Percentiles rank a stretch among this genome's conserved stretches.
These are phyloP conservation scores for Celoporthe dispersa DNA, from an alignment of 2,329 filamentous ascomycete species.

Conservation along the genomic window DNA sequence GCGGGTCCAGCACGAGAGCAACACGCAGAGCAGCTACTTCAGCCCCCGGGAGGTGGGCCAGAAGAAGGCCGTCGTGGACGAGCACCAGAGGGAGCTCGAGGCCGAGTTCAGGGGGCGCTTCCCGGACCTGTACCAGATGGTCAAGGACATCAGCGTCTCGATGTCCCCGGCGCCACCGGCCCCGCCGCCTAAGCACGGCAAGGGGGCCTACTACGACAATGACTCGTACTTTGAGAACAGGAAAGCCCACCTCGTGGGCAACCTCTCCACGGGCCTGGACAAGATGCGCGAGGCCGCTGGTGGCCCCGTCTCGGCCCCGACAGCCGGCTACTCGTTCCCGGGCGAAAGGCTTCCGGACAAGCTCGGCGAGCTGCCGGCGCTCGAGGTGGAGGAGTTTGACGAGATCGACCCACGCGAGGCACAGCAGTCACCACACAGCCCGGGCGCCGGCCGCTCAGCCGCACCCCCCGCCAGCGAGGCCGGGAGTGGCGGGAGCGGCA, in stretches of 20 bases:
- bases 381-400: conserved; percentile 38
- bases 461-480: conserved; percentile 5
- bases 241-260: conserved; percentile 39
- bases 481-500: conserved; percentile 13
- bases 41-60: conserved; percentile 46
- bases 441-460: conserved; percentile 32
- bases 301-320: not conserved
- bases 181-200: conserved; percentile 21
- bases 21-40: conserved; percentile 43
- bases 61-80: conserved; percentile 45
- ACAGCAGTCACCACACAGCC: conserved; percentile 55
- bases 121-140: conserved; percentile 52
- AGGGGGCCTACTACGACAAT: conserved; percentile 25
- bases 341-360: conserved; percentile 27
- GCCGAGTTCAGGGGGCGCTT: conserved; percentile 51
- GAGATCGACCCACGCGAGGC: conserved; percentile 49
- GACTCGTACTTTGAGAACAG: conserved; percentile 31
- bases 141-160: conserved; percentile 40
- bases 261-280: conserved; percentile 39
- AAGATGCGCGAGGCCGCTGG: conserved; percentile 38
- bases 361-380: conserved; percentile 22
- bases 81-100: conserved; percentile 54
- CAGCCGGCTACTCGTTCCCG: conserved; percentile 26
- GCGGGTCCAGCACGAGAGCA: conserved; percentile 49
- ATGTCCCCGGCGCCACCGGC: conserved; percentile 20